Evolutionary conservation across 2,329 filamentous ascomycete genomes (phyloP).

Genomic region (Curvularia eragrostidis): DNA sequence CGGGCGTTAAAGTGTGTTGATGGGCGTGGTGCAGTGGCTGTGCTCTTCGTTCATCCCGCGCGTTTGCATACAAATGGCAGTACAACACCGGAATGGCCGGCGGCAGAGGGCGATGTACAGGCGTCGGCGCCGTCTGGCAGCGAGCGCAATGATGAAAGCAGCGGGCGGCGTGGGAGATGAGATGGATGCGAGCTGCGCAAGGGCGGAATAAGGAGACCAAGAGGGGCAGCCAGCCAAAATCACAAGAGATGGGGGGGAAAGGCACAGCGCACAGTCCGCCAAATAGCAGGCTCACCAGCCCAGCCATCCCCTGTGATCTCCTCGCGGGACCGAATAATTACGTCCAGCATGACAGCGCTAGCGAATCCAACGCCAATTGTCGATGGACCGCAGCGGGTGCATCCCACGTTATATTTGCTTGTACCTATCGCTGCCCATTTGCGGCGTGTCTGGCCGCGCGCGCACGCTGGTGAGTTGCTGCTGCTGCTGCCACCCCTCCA

Average conservation of each 20-base stretch:
- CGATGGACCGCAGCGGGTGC: conserved; percentile 5
- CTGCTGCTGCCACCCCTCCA: not conserved
- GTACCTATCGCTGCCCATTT: not conserved
- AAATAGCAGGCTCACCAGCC: conserved; percentile 22
- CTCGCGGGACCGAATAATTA: conserved; percentile 20
- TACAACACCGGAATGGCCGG: conserved; percentile 37
- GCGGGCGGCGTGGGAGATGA: conserved; percentile 21
- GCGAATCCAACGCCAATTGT: conserved; percentile 15
- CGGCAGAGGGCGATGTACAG: conserved; percentile 10
- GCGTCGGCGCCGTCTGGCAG: conserved; percentile 14
- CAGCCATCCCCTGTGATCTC: conserved; percentile 26
- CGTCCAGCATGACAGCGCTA: conserved; percentile 19
- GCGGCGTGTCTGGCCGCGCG: no score
- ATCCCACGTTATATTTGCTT: conserved; percentile 4
- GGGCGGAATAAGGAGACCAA: conserved; percentile 27
- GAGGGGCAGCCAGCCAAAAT: conserved; percentile 18
- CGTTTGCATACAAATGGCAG: conserved; percentile 30
- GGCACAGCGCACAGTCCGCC: conserved; percentile 13
- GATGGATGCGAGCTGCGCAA: conserved; percentile 27
- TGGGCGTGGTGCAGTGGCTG: conserved; percentile 33
- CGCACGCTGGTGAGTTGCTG: not conserved
- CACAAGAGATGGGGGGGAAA: conserved; percentile 14
- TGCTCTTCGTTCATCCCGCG: conserved; percentile 42
- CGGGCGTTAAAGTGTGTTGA: conserved; percentile 46
- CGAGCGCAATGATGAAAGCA: conserved; percentile 38